Base-by-base conservation (phyloP, 1,284 basidiomycete genomes). In the Stereum hirsutum region DNA sequence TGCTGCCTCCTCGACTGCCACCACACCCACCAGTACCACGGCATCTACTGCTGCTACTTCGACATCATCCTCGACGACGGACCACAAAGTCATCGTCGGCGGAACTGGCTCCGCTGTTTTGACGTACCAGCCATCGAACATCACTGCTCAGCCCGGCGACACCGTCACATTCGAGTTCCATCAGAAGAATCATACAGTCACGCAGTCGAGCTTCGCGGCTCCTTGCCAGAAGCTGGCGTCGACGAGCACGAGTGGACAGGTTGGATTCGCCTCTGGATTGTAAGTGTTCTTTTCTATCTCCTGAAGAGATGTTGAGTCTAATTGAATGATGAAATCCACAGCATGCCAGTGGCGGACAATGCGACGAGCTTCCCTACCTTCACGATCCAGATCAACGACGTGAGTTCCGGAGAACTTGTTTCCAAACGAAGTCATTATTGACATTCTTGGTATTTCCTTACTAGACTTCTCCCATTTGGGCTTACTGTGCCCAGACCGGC, bases 231-330 rank as follows among this genome's bases (percentile, higher is more conserved):
- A 64, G n/a, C 58, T 78, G 30, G 57, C 64, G 3, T 56, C 65
- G 35, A 70, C 69, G 28, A 71, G 70, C 46, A 67, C 68, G 5
- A 69, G 60, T 43, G 71, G 72, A 11, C 63, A 70, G 46, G 51
- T 64, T 43, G 78, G 77, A 3, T 81, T 81, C 46, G 72, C 81
- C 57, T 80, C 78, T 37, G 75, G 74, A 49, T 78, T 75, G 73
- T 74, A 49, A 59, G 71, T 65, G 11, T 2, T 11, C 27, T 38
- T 17, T 4, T 45, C 21, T n/a, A 30, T 15, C 26, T 44, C 33
- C 19, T 39, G 5, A 30, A 12, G 7, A 17, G 3, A n/a, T 26
- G 8, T 39, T 23, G 23, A 7, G 21, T 8, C 5, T n/a, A 23
- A 21, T 33, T 20, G 38, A 35, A 3, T 46, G 14, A 50, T 24